A percentile compares a stretch with the other conserved stretches of the same genome.
Evolutionary conservation across 2,329 filamentous ascomycete genomes (phyloP).

Genomic region (Fusarium tricinctum): DNA sequence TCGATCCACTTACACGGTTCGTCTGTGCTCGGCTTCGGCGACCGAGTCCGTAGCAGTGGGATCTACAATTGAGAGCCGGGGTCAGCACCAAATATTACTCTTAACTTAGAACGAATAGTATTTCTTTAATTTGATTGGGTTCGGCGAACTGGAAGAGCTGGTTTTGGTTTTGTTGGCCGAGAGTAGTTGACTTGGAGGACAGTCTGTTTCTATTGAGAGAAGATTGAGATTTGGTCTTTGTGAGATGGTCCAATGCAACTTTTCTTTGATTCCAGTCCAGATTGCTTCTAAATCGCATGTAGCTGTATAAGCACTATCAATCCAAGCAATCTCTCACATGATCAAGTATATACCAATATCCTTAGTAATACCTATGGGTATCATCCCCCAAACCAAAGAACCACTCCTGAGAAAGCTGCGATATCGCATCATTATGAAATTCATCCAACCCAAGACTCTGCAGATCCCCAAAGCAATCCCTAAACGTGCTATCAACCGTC

Average conservation of each 20-base stretch:
- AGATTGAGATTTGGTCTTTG: no score
- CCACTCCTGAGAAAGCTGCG: conserved; percentile 45
- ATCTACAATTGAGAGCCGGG: accelerated
- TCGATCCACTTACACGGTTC: conserved; percentile 27
- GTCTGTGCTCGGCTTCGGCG: conserved; percentile 27
- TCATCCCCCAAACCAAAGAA: conserved; percentile 42
- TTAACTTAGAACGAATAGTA: accelerated
- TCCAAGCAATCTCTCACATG: no score
- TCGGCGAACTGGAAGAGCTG: background rate
- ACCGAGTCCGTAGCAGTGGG: conserved; percentile 27
- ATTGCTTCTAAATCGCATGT: no score
- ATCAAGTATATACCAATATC: background rate
- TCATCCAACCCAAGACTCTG: conserved; percentile 44
- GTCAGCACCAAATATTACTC: background rate
- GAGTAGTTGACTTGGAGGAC: background rate
- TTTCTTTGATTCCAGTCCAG: background rate
- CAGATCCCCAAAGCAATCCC: conserved; percentile 55
- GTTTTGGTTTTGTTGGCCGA: background rate
- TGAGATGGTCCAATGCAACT: background rate
- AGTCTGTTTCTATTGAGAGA: no score
- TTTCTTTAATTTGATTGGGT: background rate
- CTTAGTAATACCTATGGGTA: conserved; percentile 32
- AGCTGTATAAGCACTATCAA: no score
- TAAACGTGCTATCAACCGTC: conserved; percentile 56
- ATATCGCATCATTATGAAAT: conserved; percentile 48